A percentile compares a stretch with the other conserved stretches of the same genome.
These are phyloP conservation scores for Cyberlindnera japonica DNA, from an alignment of 805 yeast species.

Conservation along the genomic window DNA sequence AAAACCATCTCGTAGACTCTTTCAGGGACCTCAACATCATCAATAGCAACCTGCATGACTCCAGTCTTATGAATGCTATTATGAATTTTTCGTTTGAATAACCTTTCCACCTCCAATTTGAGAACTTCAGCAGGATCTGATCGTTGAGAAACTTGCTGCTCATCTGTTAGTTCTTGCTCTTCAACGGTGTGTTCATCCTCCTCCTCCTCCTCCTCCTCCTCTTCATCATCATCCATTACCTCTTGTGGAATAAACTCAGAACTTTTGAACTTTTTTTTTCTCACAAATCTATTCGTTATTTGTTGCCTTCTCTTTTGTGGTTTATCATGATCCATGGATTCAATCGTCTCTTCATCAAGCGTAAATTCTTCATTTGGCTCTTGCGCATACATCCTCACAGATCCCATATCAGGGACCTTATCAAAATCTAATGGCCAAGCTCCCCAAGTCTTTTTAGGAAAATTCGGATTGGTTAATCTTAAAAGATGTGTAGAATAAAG, in stretches of 20 bases:
- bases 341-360: not conserved
- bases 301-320: not conserved
- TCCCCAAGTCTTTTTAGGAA: slow-evolving; percentile 44
- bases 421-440: slow-evolving; percentile 53
- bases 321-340: not conserved
- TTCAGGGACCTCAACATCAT: not conserved
- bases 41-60: not conserved
- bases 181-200: not conserved
- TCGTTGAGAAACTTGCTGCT: no score
- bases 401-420: slow-evolving; percentile 37
- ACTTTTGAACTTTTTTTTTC: slow-evolving; percentile 4
- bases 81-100: slow-evolving; percentile 7
- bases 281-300: not conserved
- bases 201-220: not conserved
- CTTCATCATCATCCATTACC: slow-evolving; percentile 3
- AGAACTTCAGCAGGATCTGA: slow-evolving; percentile 8
- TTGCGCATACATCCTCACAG: slow-evolving; percentile 2
- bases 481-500: slow-evolving; percentile 53
- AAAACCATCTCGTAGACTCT: not conserved
- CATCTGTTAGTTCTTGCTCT: not conserved
- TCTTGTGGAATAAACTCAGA: slow-evolving; percentile 29
- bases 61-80: not conserved
- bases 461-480: slow-evolving; percentile 33
- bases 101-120: slow-evolving; percentile 11
- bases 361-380: slow-evolving; percentile 9